Conservation (phyloP, 345 rosid genomes). For the Camelina hispida region DNA sequence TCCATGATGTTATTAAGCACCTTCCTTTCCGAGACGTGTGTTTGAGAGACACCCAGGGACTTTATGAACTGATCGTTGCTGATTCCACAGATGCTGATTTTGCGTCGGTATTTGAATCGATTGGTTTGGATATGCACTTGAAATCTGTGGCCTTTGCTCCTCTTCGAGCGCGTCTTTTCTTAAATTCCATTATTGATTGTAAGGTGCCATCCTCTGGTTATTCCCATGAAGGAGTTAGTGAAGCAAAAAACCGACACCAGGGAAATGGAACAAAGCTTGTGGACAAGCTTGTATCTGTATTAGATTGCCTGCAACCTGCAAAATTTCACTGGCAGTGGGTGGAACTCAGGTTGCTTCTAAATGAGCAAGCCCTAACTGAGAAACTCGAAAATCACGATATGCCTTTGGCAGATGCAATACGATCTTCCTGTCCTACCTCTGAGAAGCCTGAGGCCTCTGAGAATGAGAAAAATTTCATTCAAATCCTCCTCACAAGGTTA, state of each 20-base stretch:
- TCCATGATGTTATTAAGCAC: slow-evolving; percentile 80
- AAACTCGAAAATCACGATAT: slow-evolving; percentile 75
- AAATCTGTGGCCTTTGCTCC: slow-evolving; percentile 82
- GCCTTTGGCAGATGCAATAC: slow-evolving; percentile 76
- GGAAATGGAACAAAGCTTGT: slow-evolving; percentile 73
- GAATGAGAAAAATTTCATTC: slow-evolving; percentile 84
- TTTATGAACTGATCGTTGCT: slow-evolving; percentile 83
- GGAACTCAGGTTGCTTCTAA: slow-evolving; percentile 95
- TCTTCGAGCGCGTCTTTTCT: slow-evolving; percentile 89
- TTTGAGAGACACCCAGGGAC: slow-evolving; percentile 76
- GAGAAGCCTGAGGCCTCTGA: slow-evolving; percentile 84
- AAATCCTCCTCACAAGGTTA: slow-evolving; percentile 90
- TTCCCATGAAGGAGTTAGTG: slow-evolving; percentile 64
- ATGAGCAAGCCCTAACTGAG: slow-evolving; percentile 91
- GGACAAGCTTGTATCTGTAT: slow-evolving; percentile 78
- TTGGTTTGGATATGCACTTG: slow-evolving; percentile 70
- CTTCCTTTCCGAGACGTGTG: slow-evolving; percentile 91
- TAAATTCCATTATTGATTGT: slow-evolving; percentile 86
- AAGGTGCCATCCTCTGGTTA: slow-evolving; percentile 58
- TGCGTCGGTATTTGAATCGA: slow-evolving; percentile 69
- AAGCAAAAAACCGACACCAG: slow-evolving; percentile 53
- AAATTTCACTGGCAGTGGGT: slow-evolving; percentile 99
- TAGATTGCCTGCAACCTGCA: slow-evolving; percentile 92
- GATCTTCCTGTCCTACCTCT: slow-evolving; percentile 69
- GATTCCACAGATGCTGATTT: slow-evolving; percentile 90